Conservation (phyloP, 148 eudicot species). For the Rhododendron mucronatum region DNA sequence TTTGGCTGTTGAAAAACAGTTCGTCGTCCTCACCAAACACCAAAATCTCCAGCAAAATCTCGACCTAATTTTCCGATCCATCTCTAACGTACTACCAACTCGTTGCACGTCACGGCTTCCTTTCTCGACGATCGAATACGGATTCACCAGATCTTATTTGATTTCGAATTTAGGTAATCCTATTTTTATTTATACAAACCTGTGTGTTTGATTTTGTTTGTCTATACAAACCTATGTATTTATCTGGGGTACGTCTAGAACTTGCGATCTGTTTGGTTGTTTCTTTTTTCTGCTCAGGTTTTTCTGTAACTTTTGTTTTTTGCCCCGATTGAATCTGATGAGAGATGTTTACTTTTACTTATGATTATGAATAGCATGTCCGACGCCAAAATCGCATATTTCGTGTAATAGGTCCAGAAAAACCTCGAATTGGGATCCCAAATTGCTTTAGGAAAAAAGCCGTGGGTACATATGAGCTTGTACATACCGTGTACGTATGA, state of each 20-base stretch:
- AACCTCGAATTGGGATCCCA: too few relatives aligned
- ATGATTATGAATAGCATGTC: too few relatives aligned
- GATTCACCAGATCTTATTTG: slow-evolving; percentile 3
- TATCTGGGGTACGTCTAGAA: background rate
- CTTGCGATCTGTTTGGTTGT: background rate
- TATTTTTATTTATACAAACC: background rate
- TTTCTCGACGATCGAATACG: background rate
- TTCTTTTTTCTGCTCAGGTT: background rate
- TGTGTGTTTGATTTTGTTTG: background rate
- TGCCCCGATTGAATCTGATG: background rate
- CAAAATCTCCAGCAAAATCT: background rate
- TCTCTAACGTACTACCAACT: background rate
- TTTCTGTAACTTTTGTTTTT: background rate
- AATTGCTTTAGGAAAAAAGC: too few relatives aligned
- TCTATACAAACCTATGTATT: background rate
- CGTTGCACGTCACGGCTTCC: background rate
- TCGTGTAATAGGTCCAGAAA: too few relatives aligned
- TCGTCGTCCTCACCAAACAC: background rate
- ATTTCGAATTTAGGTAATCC: background rate
- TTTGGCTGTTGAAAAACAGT: background rate
- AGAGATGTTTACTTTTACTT: background rate
- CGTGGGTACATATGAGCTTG: too few relatives aligned
- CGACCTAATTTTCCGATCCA: background rate
- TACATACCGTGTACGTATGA: too few relatives aligned
- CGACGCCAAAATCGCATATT: too few relatives aligned